A percentile compares a stretch with the other conserved stretches of the same genome.
Evolutionary conservation across 495 filamentous ascomycete species (phyloP).

Genomic region (Xylaria scruposa): DNA sequence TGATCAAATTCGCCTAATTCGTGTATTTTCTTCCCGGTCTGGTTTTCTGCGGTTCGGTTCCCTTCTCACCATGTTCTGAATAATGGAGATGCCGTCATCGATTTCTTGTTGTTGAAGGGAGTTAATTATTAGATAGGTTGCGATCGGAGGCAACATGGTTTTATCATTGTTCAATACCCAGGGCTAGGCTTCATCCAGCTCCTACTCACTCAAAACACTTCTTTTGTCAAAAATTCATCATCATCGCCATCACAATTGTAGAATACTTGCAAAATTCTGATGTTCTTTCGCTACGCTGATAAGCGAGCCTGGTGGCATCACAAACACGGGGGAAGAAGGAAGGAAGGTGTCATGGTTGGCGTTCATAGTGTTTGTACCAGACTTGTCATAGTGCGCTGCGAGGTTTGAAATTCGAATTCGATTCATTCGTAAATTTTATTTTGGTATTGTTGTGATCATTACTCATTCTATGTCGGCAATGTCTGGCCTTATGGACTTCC

Average conservation of each 20-base stretch:
- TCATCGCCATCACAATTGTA: background rate
- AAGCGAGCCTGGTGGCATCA: background rate
- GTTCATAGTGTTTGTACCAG: conserved; percentile 13
- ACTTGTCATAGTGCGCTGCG: conserved; percentile 4
- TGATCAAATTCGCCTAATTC: conserved; percentile 30
- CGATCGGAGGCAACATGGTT: background rate
- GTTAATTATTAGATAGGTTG: conserved; percentile 19
- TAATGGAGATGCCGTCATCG: conserved; percentile 10
- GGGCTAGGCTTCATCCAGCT: background rate
- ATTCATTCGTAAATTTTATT: background rate
- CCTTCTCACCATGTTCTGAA: background rate
- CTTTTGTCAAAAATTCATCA: conserved; percentile 7
- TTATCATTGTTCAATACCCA: background rate
- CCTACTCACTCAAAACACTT: background rate
- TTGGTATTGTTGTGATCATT: background rate
- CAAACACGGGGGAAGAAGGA: background rate
- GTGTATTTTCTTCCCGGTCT: background rate
- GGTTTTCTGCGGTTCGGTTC: background rate
- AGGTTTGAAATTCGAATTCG: background rate
- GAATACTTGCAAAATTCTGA: background rate
- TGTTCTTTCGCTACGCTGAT: background rate
- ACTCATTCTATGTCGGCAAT: background rate
- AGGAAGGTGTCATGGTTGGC: conserved; percentile 11
- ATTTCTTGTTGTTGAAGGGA: conserved; percentile 6
- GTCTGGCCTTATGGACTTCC: too few relatives aligned